phyloP scores from a whole-genome alignment of 805 yeast genomes.

The Priceomyces haplophilus region DNA sequence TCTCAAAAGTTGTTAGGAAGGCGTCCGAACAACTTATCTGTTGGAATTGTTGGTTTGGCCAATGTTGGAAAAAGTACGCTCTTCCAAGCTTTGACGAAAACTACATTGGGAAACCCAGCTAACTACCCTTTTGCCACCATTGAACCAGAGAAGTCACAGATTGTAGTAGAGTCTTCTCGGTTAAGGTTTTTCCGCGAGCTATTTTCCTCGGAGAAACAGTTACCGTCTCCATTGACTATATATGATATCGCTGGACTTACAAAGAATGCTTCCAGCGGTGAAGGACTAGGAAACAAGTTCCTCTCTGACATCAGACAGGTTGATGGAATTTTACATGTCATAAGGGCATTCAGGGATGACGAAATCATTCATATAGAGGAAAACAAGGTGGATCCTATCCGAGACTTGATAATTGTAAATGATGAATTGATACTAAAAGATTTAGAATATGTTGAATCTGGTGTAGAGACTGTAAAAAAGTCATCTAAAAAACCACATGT shows the following conservation, averaged over 20 bases:
- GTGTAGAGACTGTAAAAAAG: slow-evolving; percentile 30
- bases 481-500: slow-evolving; percentile 27
- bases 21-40: slow-evolving; percentile 34
- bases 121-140: slow-evolving; percentile 72
- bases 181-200: slow-evolving; percentile 47
- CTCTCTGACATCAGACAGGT: slow-evolving; percentile 66
- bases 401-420: slow-evolving; percentile 60
- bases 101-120: slow-evolving; percentile 54
- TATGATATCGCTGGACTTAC: slow-evolving; percentile 72
- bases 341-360: slow-evolving; percentile 59
- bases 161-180: slow-evolving; percentile 49
- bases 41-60: slow-evolving; percentile 58
- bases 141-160: slow-evolving; percentile 65
- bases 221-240: slow-evolving; percentile 56
- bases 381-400: slow-evolving; percentile 53
- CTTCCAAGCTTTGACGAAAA: slow-evolving; percentile 55
- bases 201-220: slow-evolving; percentile 47
- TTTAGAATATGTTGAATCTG: slow-evolving; percentile 59
- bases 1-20: slow-evolving; percentile 26
- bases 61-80: slow-evolving; percentile 52
- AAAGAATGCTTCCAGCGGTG: slow-evolving; percentile 60
- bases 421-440: slow-evolving; percentile 62
- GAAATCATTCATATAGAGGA: slow-evolving; percentile 69
- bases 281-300: slow-evolving; percentile 73
- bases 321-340: slow-evolving; percentile 69